Base-by-base conservation (phyloP, 495 filamentous ascomycete species). In the Aspergillus wentii region DNA sequence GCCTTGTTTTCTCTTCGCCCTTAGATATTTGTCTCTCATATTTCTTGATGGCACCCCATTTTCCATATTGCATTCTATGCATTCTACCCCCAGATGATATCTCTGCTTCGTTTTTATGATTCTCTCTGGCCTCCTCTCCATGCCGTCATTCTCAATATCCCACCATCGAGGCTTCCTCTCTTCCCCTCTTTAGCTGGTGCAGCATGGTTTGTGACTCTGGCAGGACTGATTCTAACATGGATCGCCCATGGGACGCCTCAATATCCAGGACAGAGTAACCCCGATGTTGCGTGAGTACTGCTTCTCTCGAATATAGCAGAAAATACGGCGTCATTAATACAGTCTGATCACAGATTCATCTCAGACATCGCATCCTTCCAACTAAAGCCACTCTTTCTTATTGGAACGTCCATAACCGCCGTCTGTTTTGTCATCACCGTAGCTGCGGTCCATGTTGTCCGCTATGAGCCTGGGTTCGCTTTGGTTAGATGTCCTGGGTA, bases 361-460 rank as follows among this genome's bases (percentile, higher is more conserved):
- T 52, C 49, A 9, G 49, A 52, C 29, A 48, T 52, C 11, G 49
- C 49, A 1, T 52, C 49, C 1, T 52, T 52, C 19, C 44, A 52
- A 17, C 35, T 48, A 4, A 52, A 48, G 14, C 49, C 49, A 11
- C 40, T 52, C 17, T 52, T 52, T 17, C 41, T 52, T n/a, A 37
- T 52, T 10, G 49, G 49, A 4, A 33, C 49, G 14, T 45, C 49
- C 16, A 43, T 48, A 7, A 52, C 49, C 9, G 44, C 44, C 21
- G 40, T 52, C 19, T 44, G 49, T 5, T 52, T 52, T 22, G 26
- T 45, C n/a, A 35, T 46, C 30, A 52, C 44, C 28, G 49, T 52
- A 6, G 44, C 49, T 9, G 41, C 38, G 0, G 49, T 48, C 7
- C 49, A 52, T 32, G 49, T 52, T n/a, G 40, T 52, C 17, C 45